phyloP scores from a whole-genome alignment of 2,329 filamentous ascomycete species.

The Bipolaris sorokiniana region DNA sequence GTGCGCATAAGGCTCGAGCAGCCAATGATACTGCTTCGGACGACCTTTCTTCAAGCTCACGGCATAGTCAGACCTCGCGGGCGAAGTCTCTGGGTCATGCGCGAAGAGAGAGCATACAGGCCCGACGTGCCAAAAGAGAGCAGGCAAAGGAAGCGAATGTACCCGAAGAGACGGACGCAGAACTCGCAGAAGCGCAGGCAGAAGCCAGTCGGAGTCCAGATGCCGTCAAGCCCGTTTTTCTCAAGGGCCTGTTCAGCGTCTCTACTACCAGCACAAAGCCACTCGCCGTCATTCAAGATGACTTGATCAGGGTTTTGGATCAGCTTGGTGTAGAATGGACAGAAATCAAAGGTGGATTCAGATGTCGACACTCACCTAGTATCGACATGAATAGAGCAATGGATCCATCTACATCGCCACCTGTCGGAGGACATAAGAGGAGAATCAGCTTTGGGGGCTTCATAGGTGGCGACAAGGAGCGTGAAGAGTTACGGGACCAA shows the following conservation, averaged over 20 bases:
- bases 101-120: constrained; percentile 89
- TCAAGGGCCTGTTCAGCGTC: constrained; percentile 96
- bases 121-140: constrained; percentile 75
- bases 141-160: constrained; percentile 77
- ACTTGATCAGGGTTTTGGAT: constrained; percentile 88
- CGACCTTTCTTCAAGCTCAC: constrained; percentile 49
- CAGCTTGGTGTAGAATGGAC: constrained; percentile 88
- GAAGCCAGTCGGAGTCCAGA: constrained; percentile 68
- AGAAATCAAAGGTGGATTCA: constrained; percentile 93
- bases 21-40: constrained; percentile 57
- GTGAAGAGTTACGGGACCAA: constrained; percentile 73
- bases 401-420: constrained; percentile 56
- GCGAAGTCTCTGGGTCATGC: constrained; percentile 90
- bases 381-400: constrained; percentile 81
- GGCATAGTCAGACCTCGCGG: constrained; percentile 54
- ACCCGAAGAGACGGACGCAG: constrained; percentile 87
- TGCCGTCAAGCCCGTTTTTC: constrained; percentile 88
- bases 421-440: constrained; percentile 64
- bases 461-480: constrained; percentile 59
- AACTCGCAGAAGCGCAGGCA: constrained; percentile 64
- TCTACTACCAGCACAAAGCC: constrained; percentile 95
- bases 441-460: constrained; percentile 85
- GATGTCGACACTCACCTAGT: constrained; percentile 84
- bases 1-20: constrained; percentile 56
- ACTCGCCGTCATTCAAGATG: constrained; percentile 80